phyloP scores from a whole-genome alignment of 345 rosid genomes.

The Eucalyptus viminalis region DNA sequence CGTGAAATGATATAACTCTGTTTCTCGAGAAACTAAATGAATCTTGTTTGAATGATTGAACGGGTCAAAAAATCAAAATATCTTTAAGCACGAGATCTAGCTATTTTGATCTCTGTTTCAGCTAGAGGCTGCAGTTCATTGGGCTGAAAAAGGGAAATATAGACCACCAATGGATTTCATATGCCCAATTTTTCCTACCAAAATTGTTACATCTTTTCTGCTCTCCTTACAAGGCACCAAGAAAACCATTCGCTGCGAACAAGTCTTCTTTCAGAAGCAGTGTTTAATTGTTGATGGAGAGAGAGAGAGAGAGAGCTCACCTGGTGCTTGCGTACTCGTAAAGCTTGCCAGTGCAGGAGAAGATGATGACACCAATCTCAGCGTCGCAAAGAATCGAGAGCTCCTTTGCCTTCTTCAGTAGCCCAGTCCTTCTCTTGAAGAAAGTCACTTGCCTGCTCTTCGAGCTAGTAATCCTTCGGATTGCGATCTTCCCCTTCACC shows the following conservation, averaged over 20 bases:
- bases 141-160: neutral
- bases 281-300: neutral
- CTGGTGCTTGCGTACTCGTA: neutral
- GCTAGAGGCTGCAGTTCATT: neutral
- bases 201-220: neutral
- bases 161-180: neutral
- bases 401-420: constrained; percentile 2
- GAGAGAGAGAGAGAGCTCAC: neutral
- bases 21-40: neutral
- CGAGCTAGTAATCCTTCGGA: neutral
- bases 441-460: constrained; percentile 3
- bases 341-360: constrained; percentile 4
- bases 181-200: neutral
- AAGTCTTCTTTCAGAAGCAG: no score
- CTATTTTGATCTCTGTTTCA: neutral
- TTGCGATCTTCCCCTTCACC: constrained; percentile 2
- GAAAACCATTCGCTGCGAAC: neutral
- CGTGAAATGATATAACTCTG: neutral
- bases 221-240: neutral
- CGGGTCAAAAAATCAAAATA: neutral
- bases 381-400: constrained; percentile 1
- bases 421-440: constrained; percentile 2
- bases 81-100: neutral
- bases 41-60: neutral
- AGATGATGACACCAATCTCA: neutral